Evolutionary conservation across 2,329 filamentous ascomycete genomes (phyloP), one percentile per base, ranked within the genome.

Genomic region (Talaromyces sp.): DNA sequence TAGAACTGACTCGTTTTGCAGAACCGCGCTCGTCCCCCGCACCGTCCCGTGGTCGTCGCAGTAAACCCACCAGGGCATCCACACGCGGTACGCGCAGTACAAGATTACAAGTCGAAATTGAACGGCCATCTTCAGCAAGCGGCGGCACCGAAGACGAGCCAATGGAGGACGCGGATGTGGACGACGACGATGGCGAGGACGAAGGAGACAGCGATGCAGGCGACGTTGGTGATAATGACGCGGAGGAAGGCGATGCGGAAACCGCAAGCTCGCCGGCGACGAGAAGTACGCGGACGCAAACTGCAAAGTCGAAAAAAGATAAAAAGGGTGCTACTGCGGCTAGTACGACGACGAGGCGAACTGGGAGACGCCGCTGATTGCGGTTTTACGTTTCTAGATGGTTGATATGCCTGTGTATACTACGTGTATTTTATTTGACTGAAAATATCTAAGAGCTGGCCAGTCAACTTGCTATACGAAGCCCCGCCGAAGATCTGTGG

Each of bases 1-100:
- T 13, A 22, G 19, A 37, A 11, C 24, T 47, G 19, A 54, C 62
- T 65, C 22, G 48, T 66, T 43, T 57, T 33, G 14, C 65, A 81
- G 79, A 82, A 69, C 74, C 76, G 6, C 75, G 75, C 37, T 80
- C 79, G 39, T 81, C 79, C 11, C 78, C 79, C 11, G 79, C 72
- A 41, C 79, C 79, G 0, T 75, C 76, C 31, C 76, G 77, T 71
- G 77, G 76, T 50, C 73, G 75, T 57, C 77, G 76, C 60, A 68
- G 72, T 35, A 75, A 70, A 45, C 74, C 77, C 47, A 72, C 75
- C 16, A 77, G 75, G 14, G 48, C 52, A 11, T 68, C 74, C 22
- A 73, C 72, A 7, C 72, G 79, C 61, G 73, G 76, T 33, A 78
- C 75, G 56, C 77, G 76, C 19, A 76, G 73, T 11, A 78, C 75